Evolutionary conservation across 2,329 filamentous ascomycete genomes (phyloP).

Genomic region (Alternaria consortialis): DNA sequence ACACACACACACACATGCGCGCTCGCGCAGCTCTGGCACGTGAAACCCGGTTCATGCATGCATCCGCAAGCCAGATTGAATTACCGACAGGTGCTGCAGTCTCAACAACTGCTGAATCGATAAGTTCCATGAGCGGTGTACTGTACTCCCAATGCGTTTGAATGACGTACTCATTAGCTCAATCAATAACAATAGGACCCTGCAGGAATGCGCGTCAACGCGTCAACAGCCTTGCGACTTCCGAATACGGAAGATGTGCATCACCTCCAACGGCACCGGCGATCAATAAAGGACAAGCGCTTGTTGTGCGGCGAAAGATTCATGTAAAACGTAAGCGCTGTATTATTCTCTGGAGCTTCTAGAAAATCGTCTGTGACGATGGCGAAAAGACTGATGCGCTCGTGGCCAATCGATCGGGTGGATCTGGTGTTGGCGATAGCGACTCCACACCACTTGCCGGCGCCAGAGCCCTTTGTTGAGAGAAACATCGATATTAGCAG

Average conservation of each 20-base stretch:
- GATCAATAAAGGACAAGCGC: background rate
- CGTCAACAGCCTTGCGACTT: background rate
- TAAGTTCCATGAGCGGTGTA: slow-evolving; percentile 1
- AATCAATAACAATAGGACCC: slow-evolving; percentile 5
- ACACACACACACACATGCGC: background rate
- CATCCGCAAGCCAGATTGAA: slow-evolving; percentile 4
- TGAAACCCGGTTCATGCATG: slow-evolving; percentile 11
- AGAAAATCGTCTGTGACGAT: slow-evolving; percentile 10
- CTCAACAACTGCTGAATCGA: slow-evolving; percentile 8
- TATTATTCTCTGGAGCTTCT: slow-evolving; percentile 1
- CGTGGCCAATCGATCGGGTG: slow-evolving; percentile 3
- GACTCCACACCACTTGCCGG: slow-evolving; percentile 3
- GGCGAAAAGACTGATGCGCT: background rate
- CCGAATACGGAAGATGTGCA: background rate
- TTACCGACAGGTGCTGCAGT: background rate
- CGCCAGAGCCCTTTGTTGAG: slow-evolving; percentile 5
- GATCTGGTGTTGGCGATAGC: slow-evolving; percentile 1
- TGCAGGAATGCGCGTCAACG: slow-evolving; percentile 13
- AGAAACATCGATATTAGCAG: slow-evolving; percentile 1
- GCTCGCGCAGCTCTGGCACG: slow-evolving; percentile 7
- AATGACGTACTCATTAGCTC: slow-evolving; percentile 2
- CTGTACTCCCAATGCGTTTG: background rate
- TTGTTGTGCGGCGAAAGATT: slow-evolving; percentile 2
- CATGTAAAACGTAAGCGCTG: background rate
- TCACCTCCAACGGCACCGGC: background rate